Evolutionary conservation across 805 yeast species (phyloP).

Genomic region (Nakazawaea anatomiae): DNA sequence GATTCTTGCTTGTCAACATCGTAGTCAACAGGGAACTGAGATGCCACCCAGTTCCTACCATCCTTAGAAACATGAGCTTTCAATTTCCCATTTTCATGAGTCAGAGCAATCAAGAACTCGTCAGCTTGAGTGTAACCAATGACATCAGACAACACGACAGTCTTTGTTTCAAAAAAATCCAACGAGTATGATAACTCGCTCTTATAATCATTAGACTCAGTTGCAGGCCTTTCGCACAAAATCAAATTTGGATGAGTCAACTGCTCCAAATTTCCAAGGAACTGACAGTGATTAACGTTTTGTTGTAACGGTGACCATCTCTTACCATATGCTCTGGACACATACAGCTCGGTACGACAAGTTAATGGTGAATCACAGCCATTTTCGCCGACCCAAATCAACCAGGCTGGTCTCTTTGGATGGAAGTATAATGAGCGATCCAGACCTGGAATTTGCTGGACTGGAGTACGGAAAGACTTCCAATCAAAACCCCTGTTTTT

Average conservation of each 20-base stretch:
- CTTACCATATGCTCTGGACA: slow-evolving; percentile 62
- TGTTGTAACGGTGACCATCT: slow-evolving; percentile 50
- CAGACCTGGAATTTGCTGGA: slow-evolving; percentile 33
- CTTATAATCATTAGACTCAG: slow-evolving; percentile 26
- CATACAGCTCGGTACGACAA: slow-evolving; percentile 55
- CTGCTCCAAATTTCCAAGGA: slow-evolving; percentile 43
- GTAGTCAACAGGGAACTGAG: slow-evolving; percentile 65
- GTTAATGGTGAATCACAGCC: slow-evolving; percentile 45
- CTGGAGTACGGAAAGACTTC: slow-evolving; percentile 46
- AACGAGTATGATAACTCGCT: slow-evolving; percentile 38
- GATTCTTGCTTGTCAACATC: slow-evolving; percentile 54
- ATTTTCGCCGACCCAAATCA: slow-evolving; percentile 63
- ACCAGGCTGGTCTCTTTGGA: slow-evolving; percentile 48
- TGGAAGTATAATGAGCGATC: slow-evolving; percentile 53
- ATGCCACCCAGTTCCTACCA: slow-evolving; percentile 67
- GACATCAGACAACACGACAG: slow-evolving; percentile 43
- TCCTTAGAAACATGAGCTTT: slow-evolving; percentile 68
- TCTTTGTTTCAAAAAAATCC: slow-evolving; percentile 39
- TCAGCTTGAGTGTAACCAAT: slow-evolving; percentile 70
- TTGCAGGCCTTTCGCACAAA: slow-evolving; percentile 48
- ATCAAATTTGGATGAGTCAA: slow-evolving; percentile 44
- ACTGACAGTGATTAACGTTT: slow-evolving; percentile 61
- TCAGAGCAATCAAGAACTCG: slow-evolving; percentile 66
- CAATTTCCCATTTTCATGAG: slow-evolving; percentile 44
- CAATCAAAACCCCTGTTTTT: slow-evolving; percentile 64